Evolutionary conservation across 2,329 filamentous ascomycete genomes (phyloP), one percentile per base, ranked within the genome.

Genomic region (Cercospora sp.): DNA sequence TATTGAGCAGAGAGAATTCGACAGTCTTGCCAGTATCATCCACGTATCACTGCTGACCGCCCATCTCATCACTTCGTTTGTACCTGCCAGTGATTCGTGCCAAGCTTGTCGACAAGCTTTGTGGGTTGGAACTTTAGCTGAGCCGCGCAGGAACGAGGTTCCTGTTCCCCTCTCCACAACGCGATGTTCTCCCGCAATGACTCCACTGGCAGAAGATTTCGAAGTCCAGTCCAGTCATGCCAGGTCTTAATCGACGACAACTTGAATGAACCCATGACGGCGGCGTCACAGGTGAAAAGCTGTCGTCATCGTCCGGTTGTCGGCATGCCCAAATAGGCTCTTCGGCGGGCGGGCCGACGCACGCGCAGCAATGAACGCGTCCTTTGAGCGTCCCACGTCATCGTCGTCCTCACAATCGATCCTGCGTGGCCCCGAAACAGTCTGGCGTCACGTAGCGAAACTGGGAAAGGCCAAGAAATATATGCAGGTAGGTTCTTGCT

Each of bases 381-480:
- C 30, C 12, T 20, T 16, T 59, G 55, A 31, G 8, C 28, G 55
- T 36, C 30, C 10, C 55, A 59, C 55, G 55, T 33, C 55, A 36
- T 59, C 26, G 28, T 31, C 31, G 31, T 36, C 33, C 33, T 42
- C 36, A 28, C 33, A 23, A 10, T 36, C 33, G 18, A 61, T 61
- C 59, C 39, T 42, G 39, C 33, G 31, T 18, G 9, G 39, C 18
- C 59, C 33, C 59, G 33, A 61, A 61, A 36, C 55, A 59, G 55
- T 36, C 55, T 59, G 55, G 55, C 55, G 55, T 59, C 30, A 36
- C 20, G 20, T 13, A 18, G 26, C 18, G n/a, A 58, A 64, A 58
- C 51, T n/a, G 30, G 61, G 45, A 64, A 55, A 8, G 7, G 48
- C 62, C 62, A 64, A 57, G 62, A 57, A 23, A 28, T n/a, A 31